Conservation (phyloP, 208 protist genomes). For the Wallacemonas rigidus region DNA sequence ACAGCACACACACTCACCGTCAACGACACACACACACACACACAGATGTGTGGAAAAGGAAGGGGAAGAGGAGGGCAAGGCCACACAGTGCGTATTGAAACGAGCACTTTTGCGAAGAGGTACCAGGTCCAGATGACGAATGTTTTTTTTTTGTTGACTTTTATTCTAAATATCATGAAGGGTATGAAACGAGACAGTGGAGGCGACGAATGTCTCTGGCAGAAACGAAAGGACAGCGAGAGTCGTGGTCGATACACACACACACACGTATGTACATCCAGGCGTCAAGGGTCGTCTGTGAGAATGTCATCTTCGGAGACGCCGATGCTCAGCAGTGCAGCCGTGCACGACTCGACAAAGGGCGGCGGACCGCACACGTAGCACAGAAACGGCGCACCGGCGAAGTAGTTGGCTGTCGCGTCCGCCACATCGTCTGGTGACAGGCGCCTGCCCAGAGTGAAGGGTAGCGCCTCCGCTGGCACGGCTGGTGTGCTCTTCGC, state of each 20-base stretch:
- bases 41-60: slow-evolving; percentile 13
- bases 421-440: slow-evolving; percentile 34
- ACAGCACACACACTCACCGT: too few species aligned
- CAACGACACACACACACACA: not conserved
- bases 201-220: too few species aligned
- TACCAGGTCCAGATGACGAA: too few species aligned
- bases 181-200: too few species aligned
- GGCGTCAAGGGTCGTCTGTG: slow-evolving; percentile 47
- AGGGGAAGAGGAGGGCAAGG: slow-evolving; percentile 2
- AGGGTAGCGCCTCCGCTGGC: slow-evolving; percentile 2
- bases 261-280: too few species aligned
- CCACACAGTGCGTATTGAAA: too few species aligned
- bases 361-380: slow-evolving; percentile 69
- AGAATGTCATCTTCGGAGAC: slow-evolving; percentile 61
- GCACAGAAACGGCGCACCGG: slow-evolving; percentile 38
- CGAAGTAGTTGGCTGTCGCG: slow-evolving; percentile 42
- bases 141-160: too few species aligned
- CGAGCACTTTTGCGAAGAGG: too few species aligned
- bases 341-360: slow-evolving; percentile 53
- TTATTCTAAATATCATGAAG: too few species aligned
- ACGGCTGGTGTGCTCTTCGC: not conserved
- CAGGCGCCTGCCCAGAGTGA: slow-evolving; percentile 41
- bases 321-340: slow-evolving; percentile 47
- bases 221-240: too few species aligned
- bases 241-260: too few species aligned